Evolutionary conservation across 2,329 filamentous ascomycete genomes (phyloP), one percentile per base, ranked within the genome.

Genomic region (Meredithiella fracta): DNA sequence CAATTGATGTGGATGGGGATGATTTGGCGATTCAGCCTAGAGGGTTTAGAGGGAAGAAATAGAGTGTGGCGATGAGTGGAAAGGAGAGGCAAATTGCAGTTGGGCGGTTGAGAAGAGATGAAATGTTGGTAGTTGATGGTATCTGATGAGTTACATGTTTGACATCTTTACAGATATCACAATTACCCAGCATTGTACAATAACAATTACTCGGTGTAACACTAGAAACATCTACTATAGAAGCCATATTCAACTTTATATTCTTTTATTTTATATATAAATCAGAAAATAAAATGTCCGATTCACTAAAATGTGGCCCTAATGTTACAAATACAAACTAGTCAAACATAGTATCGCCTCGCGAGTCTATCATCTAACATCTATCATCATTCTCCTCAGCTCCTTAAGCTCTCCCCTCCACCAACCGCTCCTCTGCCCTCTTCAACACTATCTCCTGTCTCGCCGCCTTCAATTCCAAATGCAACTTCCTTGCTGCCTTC

Each of bases 381-480:
- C 14, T 25, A n/a, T 20, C 49, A 29, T 25, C 49, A n/a, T 25
- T 25, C 29, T 51, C 26, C 17, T 51, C 14, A n/a, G 15, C 40
- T 22, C 40, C n/a, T 22, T 44, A 44, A 44, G 17, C 40, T n/a
- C 17, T 9, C 15, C 11, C 40, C 11, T n/a, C 40, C 40, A n/a
- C 40, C 40, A 44, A 20, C 20, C n/a, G 15, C 37, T 65, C 62
- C 60, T 67, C 63, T 56, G 54, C 65, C 65, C 51, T 25, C 11
- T 38, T 17, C 47, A 58, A n/a, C 11, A 29, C 53, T 38, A 58
- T 52, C 53, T 55, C 47, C 61, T 70, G 65, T 62, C 69, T 70
- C 64, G 72, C 64, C 63, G 69, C 67, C 72, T 80, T 79, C 59
- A 80, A 67, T 66, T 74, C 70, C 62, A 79, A 54, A 61, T 81